These are phyloP conservation scores for Plasmopara viticola DNA, from an alignment of 352 stramenopile species.

Conservation along the genomic window DNA sequence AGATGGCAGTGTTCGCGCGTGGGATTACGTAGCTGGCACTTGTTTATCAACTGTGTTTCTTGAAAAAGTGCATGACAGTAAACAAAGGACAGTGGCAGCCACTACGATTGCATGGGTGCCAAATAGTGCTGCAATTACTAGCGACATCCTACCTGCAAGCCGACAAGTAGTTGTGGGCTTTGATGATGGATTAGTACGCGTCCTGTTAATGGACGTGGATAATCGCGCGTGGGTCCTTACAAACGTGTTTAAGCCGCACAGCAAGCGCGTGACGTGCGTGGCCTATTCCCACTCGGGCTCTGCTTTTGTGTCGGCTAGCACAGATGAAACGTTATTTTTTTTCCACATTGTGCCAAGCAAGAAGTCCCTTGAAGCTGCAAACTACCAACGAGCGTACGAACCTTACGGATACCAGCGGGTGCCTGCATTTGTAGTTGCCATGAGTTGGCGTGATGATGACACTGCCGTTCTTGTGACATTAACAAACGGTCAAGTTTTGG, in stretches of 20 bases:
- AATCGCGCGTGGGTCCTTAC: conserved; percentile 48
- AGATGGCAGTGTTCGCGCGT: conserved; percentile 83
- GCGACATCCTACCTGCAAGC: conserved; percentile 39
- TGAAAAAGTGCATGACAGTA: background rate
- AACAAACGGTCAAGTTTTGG: conserved; percentile 43
- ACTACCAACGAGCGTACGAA: conserved; percentile 53
- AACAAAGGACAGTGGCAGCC: conserved; percentile 17
- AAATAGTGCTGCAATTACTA: conserved; percentile 30
- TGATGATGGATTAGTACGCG: conserved; percentile 79
- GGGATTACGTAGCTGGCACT: conserved; percentile 73
- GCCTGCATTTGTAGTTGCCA: conserved; percentile 19
- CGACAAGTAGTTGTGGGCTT: conserved; percentile 84
- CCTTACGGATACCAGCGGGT: conserved; percentile 73
- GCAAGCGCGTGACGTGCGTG: conserved; percentile 54
- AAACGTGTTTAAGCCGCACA: conserved; percentile 89
- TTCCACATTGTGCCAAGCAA: conserved; percentile 55
- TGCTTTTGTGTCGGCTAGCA: conserved; percentile 62
- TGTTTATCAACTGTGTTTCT: conserved; percentile 32
- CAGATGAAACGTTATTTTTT: conserved; percentile 84
- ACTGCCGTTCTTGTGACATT: conserved; percentile 66
- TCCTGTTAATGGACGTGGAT: conserved; percentile 51
- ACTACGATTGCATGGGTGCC: conserved; percentile 76
- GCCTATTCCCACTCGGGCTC: conserved; percentile 59
- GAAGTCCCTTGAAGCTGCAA: conserved; percentile 48
- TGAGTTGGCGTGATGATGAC: conserved; percentile 70